Percentiles rank a stretch among this genome's conserved stretches.
Conservation (phyloP, 164 flowering plant species). For the Litsea cubeba region DNA sequence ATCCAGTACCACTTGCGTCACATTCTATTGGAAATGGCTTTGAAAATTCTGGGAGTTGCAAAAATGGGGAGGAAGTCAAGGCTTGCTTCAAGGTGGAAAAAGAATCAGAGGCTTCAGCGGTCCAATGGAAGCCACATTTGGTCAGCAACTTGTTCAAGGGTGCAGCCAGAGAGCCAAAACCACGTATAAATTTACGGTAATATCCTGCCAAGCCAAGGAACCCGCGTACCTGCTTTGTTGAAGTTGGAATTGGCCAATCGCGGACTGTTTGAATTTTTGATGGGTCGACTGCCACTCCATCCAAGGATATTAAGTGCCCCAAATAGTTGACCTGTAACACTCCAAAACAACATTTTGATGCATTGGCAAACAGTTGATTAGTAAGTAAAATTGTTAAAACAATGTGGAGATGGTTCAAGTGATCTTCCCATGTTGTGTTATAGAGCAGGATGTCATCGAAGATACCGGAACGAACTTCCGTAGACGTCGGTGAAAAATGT, state of each 20-base stretch:
- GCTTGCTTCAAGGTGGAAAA: neutral
- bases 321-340: neutral
- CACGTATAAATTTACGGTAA: neutral
- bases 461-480: neutral
- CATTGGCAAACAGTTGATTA: neutral
- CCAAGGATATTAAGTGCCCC: neutral
- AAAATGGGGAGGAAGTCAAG: neutral
- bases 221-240: neutral
- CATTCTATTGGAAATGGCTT: neutral
- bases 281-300: neutral
- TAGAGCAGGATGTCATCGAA: conserved; percentile 8
- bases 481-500: neutral
- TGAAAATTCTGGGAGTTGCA: neutral
- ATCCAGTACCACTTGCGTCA: neutral
- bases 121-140: neutral
- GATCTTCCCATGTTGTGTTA: neutral
- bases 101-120: too few species aligned
- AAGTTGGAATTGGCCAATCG: too few species aligned
- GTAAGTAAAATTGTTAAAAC: neutral
- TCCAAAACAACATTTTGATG: neutral
- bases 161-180: neutral
- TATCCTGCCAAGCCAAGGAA: neutral
- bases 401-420: neutral
- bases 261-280: too few species aligned
- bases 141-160: neutral